These are phyloP conservation scores for Ganoderma boninense DNA, from an alignment of 1,284 basidiomycete species.

Conservation along the genomic window DNA sequence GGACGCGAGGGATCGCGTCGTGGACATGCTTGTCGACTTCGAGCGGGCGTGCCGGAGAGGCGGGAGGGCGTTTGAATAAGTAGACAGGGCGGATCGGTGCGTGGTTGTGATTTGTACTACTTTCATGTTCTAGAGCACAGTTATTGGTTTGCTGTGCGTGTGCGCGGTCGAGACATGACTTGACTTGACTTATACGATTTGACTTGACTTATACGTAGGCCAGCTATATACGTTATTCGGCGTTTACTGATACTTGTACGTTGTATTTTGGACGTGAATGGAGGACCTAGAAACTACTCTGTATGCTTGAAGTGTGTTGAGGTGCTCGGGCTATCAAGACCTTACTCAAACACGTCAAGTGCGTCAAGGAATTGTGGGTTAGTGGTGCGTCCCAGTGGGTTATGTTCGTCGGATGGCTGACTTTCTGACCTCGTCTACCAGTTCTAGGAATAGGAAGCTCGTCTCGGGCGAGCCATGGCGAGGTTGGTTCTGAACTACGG, in stretches of 20 bases:
- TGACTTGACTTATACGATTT: neutral
- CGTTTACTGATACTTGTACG: slow-evolving; percentile 1
- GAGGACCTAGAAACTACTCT: neutral
- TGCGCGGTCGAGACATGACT: neutral
- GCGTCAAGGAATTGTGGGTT: neutral
- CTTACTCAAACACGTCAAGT: too few relatives aligned
- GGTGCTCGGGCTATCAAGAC: neutral
- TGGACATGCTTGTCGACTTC: slow-evolving; percentile 65
- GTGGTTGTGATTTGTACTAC: neutral
- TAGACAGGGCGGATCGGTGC: too few relatives aligned
- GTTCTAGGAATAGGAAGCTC: neutral
- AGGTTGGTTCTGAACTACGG: neutral
- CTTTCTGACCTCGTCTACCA: neutral
- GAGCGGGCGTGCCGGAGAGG: slow-evolving; percentile 38
- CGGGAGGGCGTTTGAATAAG: slow-evolving; percentile 25
- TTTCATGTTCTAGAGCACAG: slow-evolving; percentile 1
- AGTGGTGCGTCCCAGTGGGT: neutral
- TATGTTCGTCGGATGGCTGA: neutral
- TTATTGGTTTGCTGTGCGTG: slow-evolving; percentile 7
- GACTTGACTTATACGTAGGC: slow-evolving; percentile 2
- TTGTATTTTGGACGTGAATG: neutral
- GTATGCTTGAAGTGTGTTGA: neutral
- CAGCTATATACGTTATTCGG: neutral
- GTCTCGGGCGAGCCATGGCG: neutral
- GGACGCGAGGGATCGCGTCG: slow-evolving; percentile 72